Conservation (phyloP, 2,329 filamentous ascomycete species). For the Claviceps fusiformis region DNA sequence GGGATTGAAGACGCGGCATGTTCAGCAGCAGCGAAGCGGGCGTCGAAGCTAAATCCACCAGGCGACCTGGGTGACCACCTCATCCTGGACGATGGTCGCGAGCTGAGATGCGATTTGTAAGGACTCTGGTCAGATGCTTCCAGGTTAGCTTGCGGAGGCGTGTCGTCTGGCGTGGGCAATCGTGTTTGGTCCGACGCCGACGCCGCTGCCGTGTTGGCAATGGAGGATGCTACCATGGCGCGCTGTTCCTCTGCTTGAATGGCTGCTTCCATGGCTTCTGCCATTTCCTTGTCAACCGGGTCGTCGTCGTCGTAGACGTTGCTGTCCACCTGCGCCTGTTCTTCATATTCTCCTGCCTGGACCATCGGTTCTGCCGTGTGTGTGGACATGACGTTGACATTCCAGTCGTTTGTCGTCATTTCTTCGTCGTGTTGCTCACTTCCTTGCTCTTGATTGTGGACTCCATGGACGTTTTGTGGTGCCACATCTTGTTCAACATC, state of each 20-base stretch:
- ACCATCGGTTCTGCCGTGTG: slow-evolving; percentile 1
- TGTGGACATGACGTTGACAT: slow-evolving; percentile 4
- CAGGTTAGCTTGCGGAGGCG: slow-evolving; percentile 24
- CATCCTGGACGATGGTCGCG: not conserved
- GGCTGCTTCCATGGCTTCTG: slow-evolving; percentile 4
- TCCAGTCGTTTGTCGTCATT: not conserved
- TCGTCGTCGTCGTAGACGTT: slow-evolving; percentile 1
- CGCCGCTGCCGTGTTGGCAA: slow-evolving; percentile 16
- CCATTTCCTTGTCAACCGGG: not conserved
- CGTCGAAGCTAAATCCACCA: not conserved
- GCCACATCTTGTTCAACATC: not conserved
- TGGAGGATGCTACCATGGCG: slow-evolving; percentile 14
- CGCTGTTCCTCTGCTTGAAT: slow-evolving; percentile 2
- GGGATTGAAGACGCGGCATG: not conserved
- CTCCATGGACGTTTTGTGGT: not conserved
- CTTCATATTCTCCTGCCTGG: not conserved
- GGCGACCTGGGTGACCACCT: not conserved
- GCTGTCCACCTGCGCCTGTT: slow-evolving; percentile 4
- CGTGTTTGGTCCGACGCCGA: slow-evolving; percentile 28
- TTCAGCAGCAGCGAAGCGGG: not conserved
- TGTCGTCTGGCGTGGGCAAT: slow-evolving; percentile 41
- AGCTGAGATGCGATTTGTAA: slow-evolving; percentile 9
- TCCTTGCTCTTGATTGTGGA: not conserved
- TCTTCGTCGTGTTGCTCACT: not conserved
- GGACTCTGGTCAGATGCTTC: slow-evolving; percentile 8